Percentiles rank a stretch among this genome's conserved stretches.
These are phyloP conservation scores for Gnomoniopsis smithogilvyi DNA, from an alignment of 2,329 filamentous ascomycete genomes.

Conservation along the genomic window DNA sequence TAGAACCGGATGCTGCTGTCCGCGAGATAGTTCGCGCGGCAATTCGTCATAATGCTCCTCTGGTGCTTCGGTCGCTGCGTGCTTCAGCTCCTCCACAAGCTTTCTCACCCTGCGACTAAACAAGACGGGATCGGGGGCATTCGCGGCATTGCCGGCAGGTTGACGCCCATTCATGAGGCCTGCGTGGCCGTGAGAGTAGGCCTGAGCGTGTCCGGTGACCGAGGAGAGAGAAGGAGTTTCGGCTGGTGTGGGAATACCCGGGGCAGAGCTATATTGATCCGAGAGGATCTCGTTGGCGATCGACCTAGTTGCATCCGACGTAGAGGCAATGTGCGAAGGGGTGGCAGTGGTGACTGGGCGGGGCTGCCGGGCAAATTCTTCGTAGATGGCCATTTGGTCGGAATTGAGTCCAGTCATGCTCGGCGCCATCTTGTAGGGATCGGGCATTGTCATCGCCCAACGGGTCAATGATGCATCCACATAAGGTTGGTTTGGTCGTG, in stretches of 20 bases:
- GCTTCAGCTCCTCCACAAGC: slow-evolving; percentile 54
- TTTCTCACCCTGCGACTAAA: slow-evolving; percentile 56
- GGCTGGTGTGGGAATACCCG: slow-evolving; percentile 54
- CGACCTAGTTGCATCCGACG: slow-evolving; percentile 59
- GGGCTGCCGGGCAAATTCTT: slow-evolving; percentile 88
- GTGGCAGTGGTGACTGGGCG: slow-evolving; percentile 58
- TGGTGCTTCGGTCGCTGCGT: slow-evolving; percentile 47
- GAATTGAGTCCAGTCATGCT: slow-evolving; percentile 70
- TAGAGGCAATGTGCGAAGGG: slow-evolving; percentile 52
- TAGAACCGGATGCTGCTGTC: slow-evolving; percentile 54
- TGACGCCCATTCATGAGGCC: slow-evolving; percentile 49
- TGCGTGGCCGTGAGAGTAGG: slow-evolving; percentile 53
- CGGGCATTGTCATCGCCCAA: slow-evolving; percentile 91
- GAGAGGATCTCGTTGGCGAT: slow-evolving; percentile 63
- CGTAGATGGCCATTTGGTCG: slow-evolving; percentile 93
- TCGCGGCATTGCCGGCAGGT: slow-evolving; percentile 36
- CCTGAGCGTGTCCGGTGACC: slow-evolving; percentile 49
- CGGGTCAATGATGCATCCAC: slow-evolving; percentile 78
- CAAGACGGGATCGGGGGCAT: slow-evolving; percentile 40
- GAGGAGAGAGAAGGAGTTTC: slow-evolving; percentile 57
- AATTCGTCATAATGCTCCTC: slow-evolving; percentile 61
- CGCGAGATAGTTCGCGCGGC: slow-evolving; percentile 39
- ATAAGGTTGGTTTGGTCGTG: slow-evolving; percentile 79
- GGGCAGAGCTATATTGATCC: slow-evolving; percentile 57
- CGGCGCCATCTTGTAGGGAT: slow-evolving; percentile 84